Base-by-base conservation (phyloP, 2,329 filamentous ascomycete species). In the Aspergillus sp. region DNA sequence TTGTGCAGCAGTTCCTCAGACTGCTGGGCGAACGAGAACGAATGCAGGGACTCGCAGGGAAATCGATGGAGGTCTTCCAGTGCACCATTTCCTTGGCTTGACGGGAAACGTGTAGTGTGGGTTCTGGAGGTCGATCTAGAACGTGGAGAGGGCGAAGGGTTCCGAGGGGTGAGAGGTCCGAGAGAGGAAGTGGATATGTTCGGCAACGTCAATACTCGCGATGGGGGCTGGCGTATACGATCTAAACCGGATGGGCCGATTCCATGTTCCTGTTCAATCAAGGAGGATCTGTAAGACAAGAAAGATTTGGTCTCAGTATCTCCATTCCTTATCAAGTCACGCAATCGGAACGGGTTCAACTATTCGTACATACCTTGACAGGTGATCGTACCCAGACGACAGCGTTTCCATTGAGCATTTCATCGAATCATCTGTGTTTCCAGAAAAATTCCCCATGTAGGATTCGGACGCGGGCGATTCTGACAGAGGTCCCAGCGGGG, bases 11-110 rank as follows among this genome's bases (percentile, higher is more conserved):
- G 87, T 63, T 98, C 94, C 71, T 96, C 93, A 3, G 93, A 94
- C 76, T 96, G 93, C 67, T 96, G 91, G 46, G 95, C 92, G 75
- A 99, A 99, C 12, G 94, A 98, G 79, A 99, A 99, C 1, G 95
- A 99, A 77, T 99, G 95, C 51, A 99, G 81, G 6, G 95, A 99
- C 74, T 99, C 95, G 67, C 91, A 92, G 1, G 95, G 94, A 73
- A 99, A 99, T 54, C 93, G 89, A 50, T 88, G 89, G 50, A 99
- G 85, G 72, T 99, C 95, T 80, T 98, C 95, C 47, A 90, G 70
- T 6, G 79, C 85, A 24, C 92, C 91, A 22, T 92, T 92, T 20
- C 83, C 81, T 24, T 89, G 87, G 6, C 83, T 87, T n/a, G 87
- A 81, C 9, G 84, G 80, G 26, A 87, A 72, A 16, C 84, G 81